phyloP scores from a whole-genome alignment of 352 stramenopile genomes.

The Hyaloperonospora arabidopsidis region DNA sequence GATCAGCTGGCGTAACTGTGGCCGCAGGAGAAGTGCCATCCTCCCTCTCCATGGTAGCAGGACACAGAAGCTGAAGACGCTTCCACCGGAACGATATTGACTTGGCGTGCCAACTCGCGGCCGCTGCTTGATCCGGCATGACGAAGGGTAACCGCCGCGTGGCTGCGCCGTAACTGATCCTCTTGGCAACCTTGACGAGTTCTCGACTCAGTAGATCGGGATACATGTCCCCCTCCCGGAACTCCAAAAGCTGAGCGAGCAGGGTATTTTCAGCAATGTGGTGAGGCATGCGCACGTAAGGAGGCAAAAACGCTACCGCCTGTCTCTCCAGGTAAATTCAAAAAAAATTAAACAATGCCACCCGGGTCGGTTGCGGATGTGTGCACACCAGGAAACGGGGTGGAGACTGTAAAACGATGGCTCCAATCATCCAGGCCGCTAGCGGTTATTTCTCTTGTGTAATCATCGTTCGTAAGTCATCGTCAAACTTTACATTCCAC shows the following conservation, averaged over 20 bases:
- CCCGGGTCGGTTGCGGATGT: too few relatives aligned
- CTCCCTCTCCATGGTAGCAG: background rate
- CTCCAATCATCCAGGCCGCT: too few relatives aligned
- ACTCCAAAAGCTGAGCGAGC: background rate
- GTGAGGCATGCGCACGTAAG: background rate
- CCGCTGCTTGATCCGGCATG: background rate
- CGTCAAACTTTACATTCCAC: too few relatives aligned
- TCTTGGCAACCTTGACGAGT: background rate
- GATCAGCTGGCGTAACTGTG: background rate
- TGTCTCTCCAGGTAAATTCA: too few relatives aligned
- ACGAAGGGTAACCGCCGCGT: background rate
- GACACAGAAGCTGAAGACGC: background rate
- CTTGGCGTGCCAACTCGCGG: background rate
- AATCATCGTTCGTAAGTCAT: too few relatives aligned
- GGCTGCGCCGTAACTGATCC: background rate
- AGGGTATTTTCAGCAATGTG: constrained; percentile 1
- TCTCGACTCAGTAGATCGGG: background rate
- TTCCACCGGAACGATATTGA: background rate
- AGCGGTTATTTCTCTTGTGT: too few relatives aligned
- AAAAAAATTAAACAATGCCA: too few relatives aligned
- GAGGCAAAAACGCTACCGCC: too few relatives aligned
- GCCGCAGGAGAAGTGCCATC: background rate
- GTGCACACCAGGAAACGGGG: too few relatives aligned
- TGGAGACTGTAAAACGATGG: too few relatives aligned
- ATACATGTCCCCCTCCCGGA: background rate